A percentile compares a stretch with the other conserved stretches of the same genome.
phyloP scores from a whole-genome alignment of 148 eudicot genomes.

The Diospyros lotus region DNA sequence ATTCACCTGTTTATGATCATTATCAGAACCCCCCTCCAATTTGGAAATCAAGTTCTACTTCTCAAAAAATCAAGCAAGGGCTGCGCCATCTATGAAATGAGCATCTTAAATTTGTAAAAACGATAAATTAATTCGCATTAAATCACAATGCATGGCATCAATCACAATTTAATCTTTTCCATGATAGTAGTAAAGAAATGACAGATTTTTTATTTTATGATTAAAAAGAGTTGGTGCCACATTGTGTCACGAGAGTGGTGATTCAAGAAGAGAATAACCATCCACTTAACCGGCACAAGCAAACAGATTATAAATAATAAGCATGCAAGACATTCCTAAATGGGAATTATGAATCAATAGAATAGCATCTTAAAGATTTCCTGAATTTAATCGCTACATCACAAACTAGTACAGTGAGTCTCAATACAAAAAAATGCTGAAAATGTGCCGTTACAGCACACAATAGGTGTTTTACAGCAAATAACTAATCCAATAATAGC shows the following conservation, averaged over 20 bases:
- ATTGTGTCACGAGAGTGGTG: background rate
- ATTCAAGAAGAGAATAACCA: background rate
- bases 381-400: background rate
- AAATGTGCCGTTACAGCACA: background rate
- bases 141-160: background rate
- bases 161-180: too few species aligned
- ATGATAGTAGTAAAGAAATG: too few species aligned
- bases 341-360: background rate
- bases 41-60: background rate
- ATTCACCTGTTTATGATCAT: constrained; percentile 64
- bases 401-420: background rate
- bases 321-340: background rate
- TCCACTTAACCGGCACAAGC: background rate
- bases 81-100: background rate
- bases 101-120: background rate
- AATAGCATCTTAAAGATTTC: background rate
- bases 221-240: background rate
- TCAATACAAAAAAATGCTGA: background rate
- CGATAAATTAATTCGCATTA: background rate
- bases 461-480: background rate
- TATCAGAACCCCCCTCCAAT: background rate
- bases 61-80: background rate
- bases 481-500: background rate
- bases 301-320: background rate
- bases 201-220: too few species aligned